Evolutionary conservation across 1,139 yeast species (phyloP).

Genomic region (Insectozyma bohioensis): DNA sequence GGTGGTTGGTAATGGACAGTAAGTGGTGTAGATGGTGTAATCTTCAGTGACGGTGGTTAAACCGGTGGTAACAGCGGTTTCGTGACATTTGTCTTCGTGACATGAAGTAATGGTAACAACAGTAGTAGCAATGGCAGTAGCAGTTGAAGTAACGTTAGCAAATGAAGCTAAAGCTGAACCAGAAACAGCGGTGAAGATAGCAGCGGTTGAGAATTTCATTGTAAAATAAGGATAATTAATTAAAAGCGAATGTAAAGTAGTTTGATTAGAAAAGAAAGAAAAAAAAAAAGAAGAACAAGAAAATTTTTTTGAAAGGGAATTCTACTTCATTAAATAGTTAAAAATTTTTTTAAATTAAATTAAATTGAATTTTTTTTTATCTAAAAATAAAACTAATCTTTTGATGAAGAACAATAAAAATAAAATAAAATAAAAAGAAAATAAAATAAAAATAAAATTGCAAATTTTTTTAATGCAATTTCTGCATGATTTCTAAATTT

Average conservation of each 20-base stretch:
- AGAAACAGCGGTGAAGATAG: constrained; percentile 23
- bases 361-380: no score
- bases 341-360: not conserved
- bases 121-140: constrained; percentile 35
- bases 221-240: constrained; percentile 12
- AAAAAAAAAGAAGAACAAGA: constrained; percentile 8
- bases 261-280: constrained; percentile 6
- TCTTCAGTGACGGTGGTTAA: constrained; percentile 45
- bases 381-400: no score
- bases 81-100: constrained; percentile 32
- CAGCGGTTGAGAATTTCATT: constrained; percentile 22
- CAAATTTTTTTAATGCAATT: no score
- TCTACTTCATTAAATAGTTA: not conserved
- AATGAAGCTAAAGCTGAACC: constrained; percentile 23
- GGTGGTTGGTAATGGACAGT: constrained; percentile 44
- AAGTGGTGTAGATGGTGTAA: constrained; percentile 47
- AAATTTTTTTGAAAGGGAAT: constrained; percentile 1
- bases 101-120: constrained; percentile 55
- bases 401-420: no score
- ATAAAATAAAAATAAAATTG: no score
- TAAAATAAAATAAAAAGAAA: no score
- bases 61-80: constrained; percentile 37
- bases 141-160: constrained; percentile 16
- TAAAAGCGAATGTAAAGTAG: constrained; percentile 28
- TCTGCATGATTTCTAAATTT: no score